These are phyloP conservation scores for Myriosclerotinia curreyana DNA, from an alignment of 2,329 filamentous ascomycete genomes.

Conservation along the genomic window DNA sequence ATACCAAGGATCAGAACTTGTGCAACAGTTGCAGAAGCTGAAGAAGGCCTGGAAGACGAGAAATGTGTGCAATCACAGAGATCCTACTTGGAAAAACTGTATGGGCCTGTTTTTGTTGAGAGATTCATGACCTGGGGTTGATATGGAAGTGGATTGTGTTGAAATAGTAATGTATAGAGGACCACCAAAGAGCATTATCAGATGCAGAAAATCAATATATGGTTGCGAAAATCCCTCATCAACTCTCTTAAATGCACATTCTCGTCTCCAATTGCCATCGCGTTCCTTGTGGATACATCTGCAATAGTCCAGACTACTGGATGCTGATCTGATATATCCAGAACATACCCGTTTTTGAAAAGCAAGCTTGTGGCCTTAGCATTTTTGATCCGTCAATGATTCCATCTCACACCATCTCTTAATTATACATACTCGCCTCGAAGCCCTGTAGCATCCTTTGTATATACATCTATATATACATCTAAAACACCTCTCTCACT, in stretches of 20 bases:
- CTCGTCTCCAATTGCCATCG: too few species aligned
- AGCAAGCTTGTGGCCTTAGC: too few species aligned
- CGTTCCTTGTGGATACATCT: too few species aligned
- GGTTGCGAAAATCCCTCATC: not conserved
- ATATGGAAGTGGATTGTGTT: not conserved
- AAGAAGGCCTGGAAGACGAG: not conserved
- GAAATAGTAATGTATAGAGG: not conserved
- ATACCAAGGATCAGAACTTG: not conserved
- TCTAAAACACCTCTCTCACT: too few species aligned
- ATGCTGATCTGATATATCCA: too few species aligned
- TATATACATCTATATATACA: not conserved
- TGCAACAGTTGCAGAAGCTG: not conserved
- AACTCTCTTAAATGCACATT: not conserved
- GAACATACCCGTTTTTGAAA: too few species aligned
- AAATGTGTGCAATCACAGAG: not conserved
- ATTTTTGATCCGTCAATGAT: too few species aligned
- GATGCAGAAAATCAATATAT: not conserved
- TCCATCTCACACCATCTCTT: not conserved
- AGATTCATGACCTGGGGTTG: not conserved
- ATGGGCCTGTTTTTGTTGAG: conserved; percentile 2
- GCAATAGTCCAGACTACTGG: too few species aligned
- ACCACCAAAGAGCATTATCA: not conserved
- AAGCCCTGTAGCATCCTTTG: not conserved
- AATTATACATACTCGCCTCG: not conserved
- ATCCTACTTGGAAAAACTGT: not conserved